Conservation (phyloP, 805 yeast species). For the Ascoidea tarda region DNA sequence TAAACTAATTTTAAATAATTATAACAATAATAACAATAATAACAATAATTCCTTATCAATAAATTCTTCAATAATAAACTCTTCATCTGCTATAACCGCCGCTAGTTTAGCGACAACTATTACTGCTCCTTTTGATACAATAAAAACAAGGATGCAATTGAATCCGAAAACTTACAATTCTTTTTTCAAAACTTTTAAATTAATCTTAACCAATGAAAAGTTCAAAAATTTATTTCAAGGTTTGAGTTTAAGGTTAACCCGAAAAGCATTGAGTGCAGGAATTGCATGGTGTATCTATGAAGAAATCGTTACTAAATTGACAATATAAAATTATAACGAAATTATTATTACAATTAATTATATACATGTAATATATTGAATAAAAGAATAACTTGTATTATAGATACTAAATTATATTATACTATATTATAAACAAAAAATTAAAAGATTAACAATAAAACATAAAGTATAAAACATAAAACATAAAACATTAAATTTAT, state of each 20-base stretch:
- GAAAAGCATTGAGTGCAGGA: conserved; percentile 88
- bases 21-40: conserved; percentile 11
- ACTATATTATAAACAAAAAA: too few relatives aligned
- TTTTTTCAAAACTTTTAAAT: conserved; percentile 24
- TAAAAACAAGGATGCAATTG: conserved; percentile 84
- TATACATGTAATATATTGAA: too few relatives aligned
- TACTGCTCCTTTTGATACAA: conserved; percentile 91
- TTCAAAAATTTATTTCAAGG: conserved; percentile 64
- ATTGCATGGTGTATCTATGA: conserved; percentile 97
- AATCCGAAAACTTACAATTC: conserved; percentile 32
- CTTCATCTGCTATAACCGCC: conserved; percentile 63
- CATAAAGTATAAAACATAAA: too few relatives aligned
- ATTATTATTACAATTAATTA: too few relatives aligned
- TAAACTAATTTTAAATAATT: conserved; percentile 34
- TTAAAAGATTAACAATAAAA: too few relatives aligned
- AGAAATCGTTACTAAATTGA: conserved; percentile 43
- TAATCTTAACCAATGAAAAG: conserved; percentile 29
- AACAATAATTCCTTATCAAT: conserved; percentile 12
- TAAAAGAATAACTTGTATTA: too few relatives aligned
- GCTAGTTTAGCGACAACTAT: conserved; percentile 71
- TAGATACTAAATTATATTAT: too few relatives aligned
- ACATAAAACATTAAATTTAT: too few relatives aligned
- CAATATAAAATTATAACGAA: too few relatives aligned
- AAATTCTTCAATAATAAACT: conserved; percentile 42
- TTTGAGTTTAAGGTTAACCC: conserved; percentile 57